Evolutionary conservation across 768 basidiomycete species (phyloP).

Genomic region (Obba rivulosa): DNA sequence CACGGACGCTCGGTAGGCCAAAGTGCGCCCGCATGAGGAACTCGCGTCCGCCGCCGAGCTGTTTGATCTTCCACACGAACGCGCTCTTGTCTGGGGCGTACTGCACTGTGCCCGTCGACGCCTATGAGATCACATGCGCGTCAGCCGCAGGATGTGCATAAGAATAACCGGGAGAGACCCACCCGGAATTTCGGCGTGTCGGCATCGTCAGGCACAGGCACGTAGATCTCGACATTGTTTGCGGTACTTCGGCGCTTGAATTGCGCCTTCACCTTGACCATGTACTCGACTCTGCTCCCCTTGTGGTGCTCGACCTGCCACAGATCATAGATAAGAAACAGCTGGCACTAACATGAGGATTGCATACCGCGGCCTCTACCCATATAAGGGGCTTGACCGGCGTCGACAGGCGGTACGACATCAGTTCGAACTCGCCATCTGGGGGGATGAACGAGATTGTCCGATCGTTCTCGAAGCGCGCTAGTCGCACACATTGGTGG

Average conservation of each 20-base stretch:
- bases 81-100: constrained; percentile 98
- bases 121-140: constrained; percentile 39
- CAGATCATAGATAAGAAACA: not conserved
- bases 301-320: constrained; percentile 67
- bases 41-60: constrained; percentile 91
- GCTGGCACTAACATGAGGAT: not conserved
- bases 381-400: constrained; percentile 96
- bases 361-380: constrained; percentile 90
- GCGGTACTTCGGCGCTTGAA: constrained; percentile 96
- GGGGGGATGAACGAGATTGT: constrained; percentile 99
- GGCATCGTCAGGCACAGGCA: constrained; percentile 98
- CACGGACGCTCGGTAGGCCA: constrained; percentile 89
- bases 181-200: constrained; percentile 97
- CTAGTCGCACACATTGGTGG: constrained; percentile 97
- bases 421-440: constrained; percentile 97
- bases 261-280: constrained; percentile 94
- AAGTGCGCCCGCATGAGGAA: constrained; percentile 99
- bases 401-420: constrained; percentile 95
- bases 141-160: not conserved
- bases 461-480: constrained; percentile 96
- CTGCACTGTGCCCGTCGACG: constrained; percentile 91
- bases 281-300: constrained; percentile 92
- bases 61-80: constrained; percentile 99
- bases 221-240: constrained; percentile 98
- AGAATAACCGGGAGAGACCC: constrained; percentile 21